These are phyloP conservation scores for Ephemerocybe angulata DNA, from an alignment of 768 basidiomycete species.

Conservation along the genomic window DNA sequence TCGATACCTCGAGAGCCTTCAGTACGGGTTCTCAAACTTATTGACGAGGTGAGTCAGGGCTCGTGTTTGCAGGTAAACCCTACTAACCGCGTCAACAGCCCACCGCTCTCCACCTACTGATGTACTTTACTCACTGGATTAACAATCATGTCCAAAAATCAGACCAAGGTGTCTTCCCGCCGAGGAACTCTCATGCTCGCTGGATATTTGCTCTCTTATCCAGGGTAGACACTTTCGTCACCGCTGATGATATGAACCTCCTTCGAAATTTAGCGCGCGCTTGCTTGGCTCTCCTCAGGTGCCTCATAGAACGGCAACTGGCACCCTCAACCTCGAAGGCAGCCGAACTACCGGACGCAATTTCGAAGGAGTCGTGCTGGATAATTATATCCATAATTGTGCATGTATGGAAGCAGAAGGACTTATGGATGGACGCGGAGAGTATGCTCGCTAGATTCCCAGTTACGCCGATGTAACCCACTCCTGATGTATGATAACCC, in stretches of 20 bases:
- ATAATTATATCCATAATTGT: conserved; percentile 62
- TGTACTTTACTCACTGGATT: conserved; percentile 85
- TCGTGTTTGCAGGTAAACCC: not conserved
- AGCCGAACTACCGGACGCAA: conserved; percentile 9
- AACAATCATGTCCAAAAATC: conserved; percentile 52
- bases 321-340: conserved; percentile 5
- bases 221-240: conserved; percentile 63
- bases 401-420: conserved; percentile 73
- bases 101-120: conserved; percentile 69
- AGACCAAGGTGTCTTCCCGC: conserved; percentile 32
- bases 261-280: conserved; percentile 72
- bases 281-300: conserved; percentile 50
- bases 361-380: conserved; percentile 62
- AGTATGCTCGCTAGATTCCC: conserved; percentile 31
- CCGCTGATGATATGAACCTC: conserved; percentile 74
- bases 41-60: conserved; percentile 58
- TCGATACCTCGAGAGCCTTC: conserved; percentile 53
- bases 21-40: conserved; percentile 48
- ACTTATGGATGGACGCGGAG: conserved; percentile 78
- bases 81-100: conserved; percentile 39
- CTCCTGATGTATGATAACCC: not conserved
- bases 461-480: not conserved
- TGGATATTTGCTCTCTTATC: conserved; percentile 80
- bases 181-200: conserved; percentile 57
- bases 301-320: conserved; percentile 15